Conservation (phyloP, 169 alveolate species). For the Plasmodium chabaudi region DNA sequence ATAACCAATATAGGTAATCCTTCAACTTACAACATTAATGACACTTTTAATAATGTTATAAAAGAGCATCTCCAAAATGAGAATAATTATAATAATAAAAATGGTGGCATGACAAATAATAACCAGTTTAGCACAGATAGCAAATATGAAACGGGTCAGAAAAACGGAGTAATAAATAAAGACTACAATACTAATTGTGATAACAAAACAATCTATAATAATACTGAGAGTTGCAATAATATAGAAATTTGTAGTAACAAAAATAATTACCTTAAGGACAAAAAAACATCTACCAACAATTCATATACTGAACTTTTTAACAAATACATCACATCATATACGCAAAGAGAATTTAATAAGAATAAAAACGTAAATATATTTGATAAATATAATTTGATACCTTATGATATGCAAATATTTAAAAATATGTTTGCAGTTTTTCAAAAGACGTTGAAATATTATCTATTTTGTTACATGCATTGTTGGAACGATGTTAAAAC, state of each 20-base stretch:
- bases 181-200: background rate
- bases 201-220: background rate
- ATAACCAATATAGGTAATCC: background rate
- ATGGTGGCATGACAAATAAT: background rate
- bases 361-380: background rate
- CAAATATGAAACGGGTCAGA: background rate
- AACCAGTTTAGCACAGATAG: background rate
- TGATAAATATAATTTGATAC: conserved; percentile 33
- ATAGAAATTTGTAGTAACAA: background rate
- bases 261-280: background rate
- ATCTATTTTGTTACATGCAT: conserved; percentile 72
- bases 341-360: conserved; percentile 13
- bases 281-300: background rate
- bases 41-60: background rate
- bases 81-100: background rate
- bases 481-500: conserved; percentile 73
- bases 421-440: conserved; percentile 69
- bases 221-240: background rate
- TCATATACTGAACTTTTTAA: conserved; percentile 18
- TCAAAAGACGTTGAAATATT: conserved; percentile 59
- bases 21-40: background rate
- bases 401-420: conserved; percentile 68
- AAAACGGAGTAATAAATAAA: background rate
- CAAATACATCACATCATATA: conserved; percentile 38
- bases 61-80: background rate